Percentiles rank a stretch among this genome's conserved stretches.
Evolutionary conservation across 2,329 filamentous ascomycete species (phyloP).

Genomic region (Drechslerella dactyloides): DNA sequence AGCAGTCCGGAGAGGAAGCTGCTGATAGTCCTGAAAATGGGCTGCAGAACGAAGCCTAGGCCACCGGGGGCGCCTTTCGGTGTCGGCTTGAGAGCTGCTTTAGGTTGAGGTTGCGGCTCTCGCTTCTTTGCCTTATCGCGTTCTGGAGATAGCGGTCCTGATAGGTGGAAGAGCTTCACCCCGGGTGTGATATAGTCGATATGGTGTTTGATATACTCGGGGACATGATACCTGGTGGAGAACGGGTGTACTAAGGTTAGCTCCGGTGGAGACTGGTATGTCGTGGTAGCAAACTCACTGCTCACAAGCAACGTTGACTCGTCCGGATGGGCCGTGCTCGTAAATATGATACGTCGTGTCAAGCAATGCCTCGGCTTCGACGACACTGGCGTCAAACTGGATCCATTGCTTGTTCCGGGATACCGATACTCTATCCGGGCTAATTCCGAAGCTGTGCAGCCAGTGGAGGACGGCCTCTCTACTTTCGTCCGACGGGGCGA

Average conservation of each 20-base stretch:
- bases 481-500: conserved; percentile 57
- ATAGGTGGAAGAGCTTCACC: conserved; percentile 60
- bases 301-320: conserved; percentile 58
- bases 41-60: too few species aligned
- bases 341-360: conserved; percentile 66
- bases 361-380: conserved; percentile 59
- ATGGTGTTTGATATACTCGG: conserved; percentile 61
- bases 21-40: too few species aligned
- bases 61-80: background rate
- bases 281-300: conserved; percentile 53
- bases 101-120: background rate
- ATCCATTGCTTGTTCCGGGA: conserved; percentile 58
- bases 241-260: too few species aligned
- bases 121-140: background rate
- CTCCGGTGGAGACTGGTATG: too few species aligned
- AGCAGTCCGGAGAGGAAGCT: background rate
- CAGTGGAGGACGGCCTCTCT: conserved; percentile 58
- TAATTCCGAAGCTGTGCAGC: conserved; percentile 57
- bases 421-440: conserved; percentile 56
- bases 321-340: conserved; percentile 65
- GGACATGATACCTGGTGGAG: conserved; percentile 62
- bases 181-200: conserved; percentile 67
- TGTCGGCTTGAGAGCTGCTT: background rate
- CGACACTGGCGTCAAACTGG: conserved; percentile 59
- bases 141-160: conserved; percentile 22